Conservation (phyloP, 78 protist genomes). For the Monosiga brevicollis region DNA sequence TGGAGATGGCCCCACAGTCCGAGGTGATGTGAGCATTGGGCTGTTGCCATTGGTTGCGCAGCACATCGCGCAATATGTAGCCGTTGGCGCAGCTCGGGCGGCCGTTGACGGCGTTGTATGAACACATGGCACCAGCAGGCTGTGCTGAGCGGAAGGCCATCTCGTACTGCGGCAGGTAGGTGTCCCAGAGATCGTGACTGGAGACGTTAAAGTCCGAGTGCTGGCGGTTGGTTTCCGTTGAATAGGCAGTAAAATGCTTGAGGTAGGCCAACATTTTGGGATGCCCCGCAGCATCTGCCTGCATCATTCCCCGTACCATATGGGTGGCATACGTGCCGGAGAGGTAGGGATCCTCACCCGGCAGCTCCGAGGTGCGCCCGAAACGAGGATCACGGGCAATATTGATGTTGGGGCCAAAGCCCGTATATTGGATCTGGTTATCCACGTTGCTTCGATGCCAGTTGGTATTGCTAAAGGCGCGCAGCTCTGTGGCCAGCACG, state of each 20-base stretch:
- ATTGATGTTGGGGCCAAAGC: constrained; percentile 23
- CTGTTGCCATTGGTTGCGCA: constrained; percentile 10
- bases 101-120: constrained; percentile 12
- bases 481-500: constrained; percentile 16
- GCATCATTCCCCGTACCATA: constrained; percentile 2
- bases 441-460: background rate
- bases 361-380: constrained; percentile 42
- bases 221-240: no score
- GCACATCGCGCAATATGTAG: background rate
- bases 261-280: background rate
- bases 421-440: background rate
- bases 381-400: constrained; percentile 52
- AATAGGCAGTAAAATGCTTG: no score
- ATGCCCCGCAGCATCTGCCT: background rate
- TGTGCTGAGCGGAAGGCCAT: background rate
- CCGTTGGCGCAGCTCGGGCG: constrained; percentile 5
- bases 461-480: constrained; percentile 14
- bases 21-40: constrained; percentile 11
- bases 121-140: constrained; percentile 30
- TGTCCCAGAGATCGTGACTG: no score
- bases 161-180: constrained; percentile 14
- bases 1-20: constrained; percentile 27
- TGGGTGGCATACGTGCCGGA: background rate
- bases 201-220: no score
- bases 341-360: constrained; percentile 38